Conservation (phyloP, 768 basidiomycete genomes). For the Russula sp. region DNA sequence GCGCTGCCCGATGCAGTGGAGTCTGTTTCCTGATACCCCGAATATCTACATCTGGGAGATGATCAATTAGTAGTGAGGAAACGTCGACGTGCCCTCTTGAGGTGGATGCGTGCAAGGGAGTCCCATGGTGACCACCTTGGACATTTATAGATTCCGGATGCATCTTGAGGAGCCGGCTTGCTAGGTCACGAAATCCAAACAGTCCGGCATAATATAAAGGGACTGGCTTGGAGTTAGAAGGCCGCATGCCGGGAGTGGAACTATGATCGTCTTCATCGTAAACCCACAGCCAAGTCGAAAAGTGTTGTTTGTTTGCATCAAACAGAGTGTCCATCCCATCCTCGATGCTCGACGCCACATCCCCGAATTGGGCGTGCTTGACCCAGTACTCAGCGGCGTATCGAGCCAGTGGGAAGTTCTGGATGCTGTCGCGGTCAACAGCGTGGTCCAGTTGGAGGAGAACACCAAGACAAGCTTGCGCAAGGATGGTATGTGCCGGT, state of each 20-base stretch:
- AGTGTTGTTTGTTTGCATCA: not conserved
- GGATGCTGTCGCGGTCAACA: not conserved
- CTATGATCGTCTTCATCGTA: not conserved
- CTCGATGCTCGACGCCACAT: not conserved
- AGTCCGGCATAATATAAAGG: not conserved
- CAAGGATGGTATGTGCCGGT: not conserved
- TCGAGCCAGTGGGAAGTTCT: not conserved
- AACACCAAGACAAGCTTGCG: not conserved
- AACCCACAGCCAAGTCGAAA: not conserved
- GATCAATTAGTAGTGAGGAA: not conserved
- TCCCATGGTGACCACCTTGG: not conserved
- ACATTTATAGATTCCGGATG: not conserved
- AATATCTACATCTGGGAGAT: not conserved
- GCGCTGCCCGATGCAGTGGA: not conserved
- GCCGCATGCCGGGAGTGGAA: not conserved
- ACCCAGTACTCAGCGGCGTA: constrained; percentile 7
- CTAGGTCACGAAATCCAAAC: constrained; percentile 6
- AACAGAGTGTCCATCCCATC: constrained; percentile 3
- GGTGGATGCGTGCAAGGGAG: not conserved
- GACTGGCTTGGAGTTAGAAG: not conserved
- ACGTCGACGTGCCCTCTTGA: not conserved
- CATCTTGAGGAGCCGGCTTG: not conserved
- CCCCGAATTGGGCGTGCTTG: not conserved
- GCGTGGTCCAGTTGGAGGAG: not conserved
- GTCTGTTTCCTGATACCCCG: not conserved